Evolutionary conservation across 495 filamentous ascomycete genomes (phyloP).

Genomic region (Cercophora sp.): DNA sequence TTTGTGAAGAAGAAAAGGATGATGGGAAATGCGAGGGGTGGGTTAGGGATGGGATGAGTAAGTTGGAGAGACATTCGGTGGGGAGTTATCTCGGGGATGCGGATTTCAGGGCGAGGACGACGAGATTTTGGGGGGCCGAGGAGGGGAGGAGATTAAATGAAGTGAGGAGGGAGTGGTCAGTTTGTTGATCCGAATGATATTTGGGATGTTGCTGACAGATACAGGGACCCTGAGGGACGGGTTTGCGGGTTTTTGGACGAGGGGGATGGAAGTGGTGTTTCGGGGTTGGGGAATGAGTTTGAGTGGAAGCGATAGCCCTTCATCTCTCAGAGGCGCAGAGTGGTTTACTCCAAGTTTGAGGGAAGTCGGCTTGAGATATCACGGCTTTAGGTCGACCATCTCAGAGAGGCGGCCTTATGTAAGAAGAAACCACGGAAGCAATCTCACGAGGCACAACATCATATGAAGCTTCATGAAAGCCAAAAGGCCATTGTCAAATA

Average conservation of each 20-base stretch:
- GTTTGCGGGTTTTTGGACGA: conserved; percentile 43
- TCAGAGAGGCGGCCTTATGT: too few relatives aligned
- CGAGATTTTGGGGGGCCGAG: conserved; percentile 43
- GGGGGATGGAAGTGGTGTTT: conserved; percentile 27
- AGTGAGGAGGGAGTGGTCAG: conserved; percentile 39
- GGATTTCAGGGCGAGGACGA: conserved; percentile 43
- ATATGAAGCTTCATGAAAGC: too few relatives aligned
- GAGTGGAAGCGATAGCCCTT: conserved; percentile 9
- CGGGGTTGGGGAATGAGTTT: conserved; percentile 30
- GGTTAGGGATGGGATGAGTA: conserved; percentile 38
- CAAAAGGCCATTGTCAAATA: too few relatives aligned
- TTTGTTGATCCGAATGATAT: too few relatives aligned
- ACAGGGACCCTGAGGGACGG: conserved; percentile 42
- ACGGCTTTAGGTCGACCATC: too few relatives aligned
- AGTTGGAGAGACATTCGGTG: conserved; percentile 31
- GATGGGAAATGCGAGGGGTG: conserved; percentile 39
- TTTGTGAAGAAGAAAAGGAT: conserved; percentile 46
- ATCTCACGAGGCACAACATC: too few relatives aligned
- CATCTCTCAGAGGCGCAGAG: neutral
- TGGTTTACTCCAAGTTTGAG: too few relatives aligned
- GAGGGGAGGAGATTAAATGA: conserved; percentile 30
- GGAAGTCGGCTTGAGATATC: too few relatives aligned
- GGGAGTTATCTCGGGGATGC: conserved; percentile 53
- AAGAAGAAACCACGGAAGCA: too few relatives aligned
- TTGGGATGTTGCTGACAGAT: too few relatives aligned